A percentile compares a stretch with the other conserved stretches of the same genome.
phyloP scores from a whole-genome alignment of 169 alveolate species.

The Plasmodium vinckei region DNA sequence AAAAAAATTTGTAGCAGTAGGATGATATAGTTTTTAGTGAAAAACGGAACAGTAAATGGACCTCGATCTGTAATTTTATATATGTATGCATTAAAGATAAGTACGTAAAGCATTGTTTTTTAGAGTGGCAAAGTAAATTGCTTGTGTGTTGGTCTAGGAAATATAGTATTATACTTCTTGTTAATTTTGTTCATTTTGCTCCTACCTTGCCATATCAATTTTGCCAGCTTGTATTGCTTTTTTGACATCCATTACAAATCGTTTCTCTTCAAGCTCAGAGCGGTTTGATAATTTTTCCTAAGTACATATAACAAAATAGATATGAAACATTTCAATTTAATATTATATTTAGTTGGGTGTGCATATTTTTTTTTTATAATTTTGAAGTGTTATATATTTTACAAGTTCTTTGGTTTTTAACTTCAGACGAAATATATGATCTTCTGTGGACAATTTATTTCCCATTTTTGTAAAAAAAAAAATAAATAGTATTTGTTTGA shows the following conservation, averaged over 20 bases:
- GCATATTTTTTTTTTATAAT: not conserved
- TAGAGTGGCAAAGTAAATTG: too few species aligned
- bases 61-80: too few species aligned
- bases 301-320: not conserved
- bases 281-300: constrained; percentile 71
- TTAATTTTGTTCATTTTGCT: not conserved
- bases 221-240: constrained; percentile 74
- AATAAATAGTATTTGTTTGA: not conserved
- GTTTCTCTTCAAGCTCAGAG: constrained; percentile 64
- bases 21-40: too few species aligned
- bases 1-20: not conserved
- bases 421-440: constrained; percentile 67
- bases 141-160: too few species aligned
- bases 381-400: not conserved
- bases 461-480: constrained; percentile 35
- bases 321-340: not conserved
- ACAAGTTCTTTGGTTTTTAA: constrained; percentile 74
- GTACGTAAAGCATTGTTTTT: too few species aligned
- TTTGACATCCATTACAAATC: constrained; percentile 40
- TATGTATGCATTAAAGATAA: too few species aligned
- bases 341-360: not conserved
- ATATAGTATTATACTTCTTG: too few species aligned
- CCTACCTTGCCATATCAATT: constrained; percentile 67
- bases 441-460: constrained; percentile 67
- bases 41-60: too few species aligned